Evolutionary conservation across 176 grass and related monocot species (phyloP), one percentile per base, ranked within the genome.

Genomic region (Eleusine indica): DNA sequence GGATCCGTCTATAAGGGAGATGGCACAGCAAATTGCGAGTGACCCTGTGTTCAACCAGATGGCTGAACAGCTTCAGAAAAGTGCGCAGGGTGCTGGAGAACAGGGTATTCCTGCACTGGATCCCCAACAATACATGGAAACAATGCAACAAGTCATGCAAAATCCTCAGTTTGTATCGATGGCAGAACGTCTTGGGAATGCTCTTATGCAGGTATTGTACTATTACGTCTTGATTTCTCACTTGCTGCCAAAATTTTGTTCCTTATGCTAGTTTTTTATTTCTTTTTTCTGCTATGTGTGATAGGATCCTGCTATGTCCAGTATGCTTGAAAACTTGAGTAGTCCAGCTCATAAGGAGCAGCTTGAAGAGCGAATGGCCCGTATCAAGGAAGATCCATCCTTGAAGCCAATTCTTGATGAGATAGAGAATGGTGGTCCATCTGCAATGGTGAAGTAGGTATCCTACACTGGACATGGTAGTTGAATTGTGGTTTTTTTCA

Each of bases 361-460:
- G 64, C 82, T 98, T 77, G 93, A 95, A 93, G 93, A 98, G 77
- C 61, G 83, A 64, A 91, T 95, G 91, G 25, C 93, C 32, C 91
- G 89, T 68, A 87, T 95, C 43, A 98, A 98, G 86, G 91, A 92
- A 54, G 96, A 98, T 80, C 93, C 96, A 39, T 71, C 91, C 29
- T 86, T 98, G 89, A 98, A 98, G 66, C 67, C 75, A 60, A 95
- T 98, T 85, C 89, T 98, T 80, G 93, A 95, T 57, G 92, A 98
- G 85, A 91, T 98, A 74, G 93, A 98, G 77, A 86, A 19, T 63
- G 96, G 93, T 38, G 93, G 93, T 77, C 93, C 96, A 19, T 66
- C 88, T 90, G 92, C 96, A 75, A 95, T 98, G 96, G 78, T 98
- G 89, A 98, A 98, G 96, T 98, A 93, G n/a, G 78, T 83, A 60